Base-by-base conservation (phyloP, 176 grass and related monocot genomes). In the Oryza rufipogon region DNA sequence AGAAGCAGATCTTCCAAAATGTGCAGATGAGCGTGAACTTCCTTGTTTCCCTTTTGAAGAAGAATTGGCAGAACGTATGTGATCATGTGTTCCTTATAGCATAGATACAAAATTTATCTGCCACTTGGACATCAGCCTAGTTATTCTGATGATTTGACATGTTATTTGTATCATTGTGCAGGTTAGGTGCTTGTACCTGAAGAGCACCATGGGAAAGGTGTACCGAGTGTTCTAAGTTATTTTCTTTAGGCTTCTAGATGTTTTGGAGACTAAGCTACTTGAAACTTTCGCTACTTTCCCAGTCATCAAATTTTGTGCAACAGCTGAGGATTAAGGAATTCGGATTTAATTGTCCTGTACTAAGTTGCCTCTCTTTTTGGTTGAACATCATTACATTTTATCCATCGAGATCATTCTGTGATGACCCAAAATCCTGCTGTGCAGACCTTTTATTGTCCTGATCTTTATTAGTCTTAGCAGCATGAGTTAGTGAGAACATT, bases 21-120 rank as follows among this genome's bases (percentile, higher is more conserved):
- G 90, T 97, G 44, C 90, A 92, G 73, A 87, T 94, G 75, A 88
- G 92, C 13, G 92, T 97, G 13, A 97, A 97, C 75, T 97, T 97
- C 83, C 95, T 97, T 0, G 94, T 92, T 3, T 94, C 94, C 0
- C 85, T 94, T 60, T 77, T 97, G 72, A 94, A 97, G 84, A 97
- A 94, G 88, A 97, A 94, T 60, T 92, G 95, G 92, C 95, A 94
- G 75, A 97, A 97, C 49, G 95, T 97, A 73, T 25, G 84, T 19
- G 3, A 36, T 34, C 49, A 19, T 45, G 9, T 45, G 10, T 49
- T 25, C 2, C 47, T 12, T 1, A 16, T 7, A 38, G 36, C 8
- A 0, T 51, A 11, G 4, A 63, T 63, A 2, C n/a, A 71, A 26
- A 28, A 36, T 68, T 23, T 71, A 47, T 52, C 1, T 45, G 14